Base-by-base conservation (phyloP, 176 grass and related monocot genomes). In the Musa acuminata region DNA sequence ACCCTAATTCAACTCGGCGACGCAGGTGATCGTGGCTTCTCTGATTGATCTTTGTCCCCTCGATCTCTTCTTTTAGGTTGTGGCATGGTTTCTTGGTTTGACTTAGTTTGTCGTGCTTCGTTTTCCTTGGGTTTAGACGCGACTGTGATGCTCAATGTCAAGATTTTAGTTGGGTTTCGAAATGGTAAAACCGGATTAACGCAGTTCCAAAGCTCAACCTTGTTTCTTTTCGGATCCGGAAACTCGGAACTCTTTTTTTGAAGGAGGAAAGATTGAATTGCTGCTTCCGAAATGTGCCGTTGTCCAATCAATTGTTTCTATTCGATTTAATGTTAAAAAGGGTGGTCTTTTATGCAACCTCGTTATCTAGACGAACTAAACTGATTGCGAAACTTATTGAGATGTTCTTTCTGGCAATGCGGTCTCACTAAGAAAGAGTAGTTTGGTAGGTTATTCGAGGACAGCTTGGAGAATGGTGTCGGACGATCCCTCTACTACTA, bases 381-480 rank as follows among this genome's bases (percentile, higher is more conserved):
- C 51, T n/a, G 17, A 49, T 49, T 51, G 43, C 19, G 1, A 51
- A 49, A 3, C 21, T 70, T 51, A 1, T 70, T 70, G 48, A 2
- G 20, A 10, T 35, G 11, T n/a, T 27, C 51, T 67, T 64, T 27
- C 0, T 4, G 49, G 13, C 5, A 14, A 29, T 17, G 53, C 53
- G 13, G n/a, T 52, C 24, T 62, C 9, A 26, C 16, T 83, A 54
- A 9, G 35, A 77, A 67, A 43, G n/a, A 20, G 14, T 53, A 19
- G 51, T 69, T 78, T 49, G 8, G 73, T 27, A 85, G 53, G 63
- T 75, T 43, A 48, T 75, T 79, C 19, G 79, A 71, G 21, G 72
- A 58, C 20, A 86, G 51, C 80, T 67, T 58, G 8, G 70, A 75
- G 78, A 51, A 86, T 88, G 86, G 86, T 77, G 17, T 60, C 76